Evolutionary conservation across 441 rosid species (phyloP), one percentile per base, ranked within the genome.

Genomic region (Macaranga tanarius): DNA sequence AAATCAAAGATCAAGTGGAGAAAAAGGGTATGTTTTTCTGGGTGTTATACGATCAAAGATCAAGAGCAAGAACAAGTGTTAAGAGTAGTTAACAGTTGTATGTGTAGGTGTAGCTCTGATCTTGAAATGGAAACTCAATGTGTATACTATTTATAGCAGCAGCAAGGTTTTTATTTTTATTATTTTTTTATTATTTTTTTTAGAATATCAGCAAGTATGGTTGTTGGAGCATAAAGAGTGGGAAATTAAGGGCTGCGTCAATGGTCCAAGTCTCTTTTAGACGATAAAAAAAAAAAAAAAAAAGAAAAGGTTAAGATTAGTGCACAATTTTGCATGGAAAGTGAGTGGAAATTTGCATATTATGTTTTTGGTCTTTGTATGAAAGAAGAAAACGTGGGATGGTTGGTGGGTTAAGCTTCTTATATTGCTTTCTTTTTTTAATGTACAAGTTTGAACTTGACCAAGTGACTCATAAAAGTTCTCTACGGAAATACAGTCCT

Each of bases 241-340:
- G 65, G 67, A 60, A 67, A 34, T 34, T 34, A 7, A 60, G 71
- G 80, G 75, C 76, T 57, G 76, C 76, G 55, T 67, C 71, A 54
- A 59, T 2, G 65, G 62, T 66, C 76, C 28, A 72, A 69, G 64
- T 75, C 73, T 20, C 3, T n/a, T n/a, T n/a, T n/a, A n/a, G n/a
- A n/a, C n/a, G n/a, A n/a, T n/a, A n/a, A n/a, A n/a, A n/a, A n/a
- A n/a, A n/a, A n/a, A n/a, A n/a, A n/a, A 3, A 65, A 25, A 15
- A 34, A 17, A 26, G 16, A 31, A 7, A 34, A 55, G 10, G 38
- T 23, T 7, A 0, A 40, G 10, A 8, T 44, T 42, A 5, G 17
- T 68, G 38, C 65, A 47, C 51, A n/a, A 9, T 38, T 8, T 72
- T 67, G 54, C 71, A 10, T 4, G 79, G 79, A 75, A 80, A 26